These are phyloP conservation scores for Delonix regia DNA, from an alignment of 306 rosid species.

Conservation along the genomic window DNA sequence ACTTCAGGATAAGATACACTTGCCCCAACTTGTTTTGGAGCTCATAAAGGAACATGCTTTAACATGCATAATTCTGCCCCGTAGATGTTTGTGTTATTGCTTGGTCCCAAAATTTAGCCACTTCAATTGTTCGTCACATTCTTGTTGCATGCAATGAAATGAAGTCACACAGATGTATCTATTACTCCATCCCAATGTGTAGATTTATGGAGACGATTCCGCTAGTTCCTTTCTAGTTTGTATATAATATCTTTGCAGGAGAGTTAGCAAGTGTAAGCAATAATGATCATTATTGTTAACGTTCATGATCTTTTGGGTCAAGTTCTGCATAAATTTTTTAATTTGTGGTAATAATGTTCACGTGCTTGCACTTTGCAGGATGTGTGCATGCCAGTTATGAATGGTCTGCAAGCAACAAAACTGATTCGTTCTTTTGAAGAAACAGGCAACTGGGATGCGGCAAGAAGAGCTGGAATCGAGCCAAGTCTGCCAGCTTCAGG, in stretches of 20 bases:
- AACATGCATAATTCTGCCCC: background rate
- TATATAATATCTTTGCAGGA: background rate
- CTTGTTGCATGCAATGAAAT: background rate
- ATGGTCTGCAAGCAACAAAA: slow-evolving; percentile 90
- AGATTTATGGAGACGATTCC: background rate
- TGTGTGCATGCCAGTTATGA: slow-evolving; percentile 93
- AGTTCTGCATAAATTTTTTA: background rate
- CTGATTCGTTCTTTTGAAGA: slow-evolving; percentile 88
- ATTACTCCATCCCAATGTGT: background rate
- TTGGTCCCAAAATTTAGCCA: slow-evolving; percentile 2
- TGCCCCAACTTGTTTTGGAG: background rate
- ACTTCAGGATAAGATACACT: slow-evolving; percentile 9
- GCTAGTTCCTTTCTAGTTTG: background rate
- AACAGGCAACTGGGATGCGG: slow-evolving; percentile 87
- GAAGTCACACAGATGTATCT: background rate
- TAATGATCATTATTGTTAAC: background rate
- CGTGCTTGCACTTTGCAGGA: slow-evolving; percentile 55
- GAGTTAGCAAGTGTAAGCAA: background rate
- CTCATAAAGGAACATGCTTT: background rate
- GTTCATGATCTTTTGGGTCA: background rate
- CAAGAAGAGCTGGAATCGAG: slow-evolving; percentile 68
- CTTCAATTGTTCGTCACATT: background rate
- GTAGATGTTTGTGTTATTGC: background rate
- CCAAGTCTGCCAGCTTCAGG: slow-evolving; percentile 35
- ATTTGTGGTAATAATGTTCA: background rate